Base-by-base conservation (phyloP, 805 yeast species). In the Kodamaea laetipori region DNA sequence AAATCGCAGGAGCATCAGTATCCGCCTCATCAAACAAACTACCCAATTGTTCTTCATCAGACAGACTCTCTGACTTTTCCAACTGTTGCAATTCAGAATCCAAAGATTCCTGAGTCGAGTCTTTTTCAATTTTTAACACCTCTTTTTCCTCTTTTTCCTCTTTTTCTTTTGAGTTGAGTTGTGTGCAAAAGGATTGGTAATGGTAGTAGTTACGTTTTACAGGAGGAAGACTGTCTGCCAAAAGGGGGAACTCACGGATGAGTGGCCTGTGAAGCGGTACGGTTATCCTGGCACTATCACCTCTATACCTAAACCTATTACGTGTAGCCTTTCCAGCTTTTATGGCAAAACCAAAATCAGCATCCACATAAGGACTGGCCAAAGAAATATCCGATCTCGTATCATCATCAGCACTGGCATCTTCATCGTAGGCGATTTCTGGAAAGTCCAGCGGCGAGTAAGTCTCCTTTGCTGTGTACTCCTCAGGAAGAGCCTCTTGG, bases 321-420 rank as follows among this genome's bases (percentile, higher is more conserved):
- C 27, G 28, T 7, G 31, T 16, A n/a, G 16, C 39, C 9, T 57
- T 66, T 21, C 34, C 37, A 13, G 16, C 39, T 26, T 73, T 77
- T 21, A 80, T 64, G 5, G 64, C 63, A 50, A 80, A 80, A 0
- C 75, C 81, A 53, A 66, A 67, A 37, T 73, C 70, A 3, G 76
- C 80, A 15, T 77, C 67, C 4, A 76, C 57, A 39, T 71, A 71
- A 0, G 83, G 82, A 46, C 75, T 72, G 0, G 83, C 81, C 17
- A 76, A 51, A 0, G 83, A 78, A 2, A 76, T 59, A 49, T 71
- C 78, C 0, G 80, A 73, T 9, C n/a, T 15, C 1, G 53, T 47
- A 2, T 59, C 45, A 6, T 43, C 37, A 12, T 23, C 41, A 7
- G 10, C 34, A 15, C 17, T 13, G 4, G 34, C 18, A 8, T 43